phyloP scores from a whole-genome alignment of 1,284 basidiomycete species.

The Cutaneotrichosporon sp. region DNA sequence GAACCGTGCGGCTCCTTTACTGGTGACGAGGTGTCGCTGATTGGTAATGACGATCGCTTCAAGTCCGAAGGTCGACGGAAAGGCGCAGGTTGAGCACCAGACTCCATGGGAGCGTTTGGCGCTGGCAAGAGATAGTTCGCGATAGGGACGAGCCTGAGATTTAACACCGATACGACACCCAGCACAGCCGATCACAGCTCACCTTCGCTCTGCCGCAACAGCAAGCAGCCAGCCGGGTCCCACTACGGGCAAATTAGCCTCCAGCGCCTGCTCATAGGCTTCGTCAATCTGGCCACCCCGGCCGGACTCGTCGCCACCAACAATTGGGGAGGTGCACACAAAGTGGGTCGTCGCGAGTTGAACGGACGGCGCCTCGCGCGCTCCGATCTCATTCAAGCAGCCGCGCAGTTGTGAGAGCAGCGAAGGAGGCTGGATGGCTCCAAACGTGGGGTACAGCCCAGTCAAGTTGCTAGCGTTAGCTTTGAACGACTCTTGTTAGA shows the following conservation, averaged over 20 bases:
- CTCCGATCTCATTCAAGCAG: conserved; percentile 74
- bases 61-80: conserved; percentile 32
- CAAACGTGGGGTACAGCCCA: conserved; percentile 87
- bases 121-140: conserved; percentile 73
- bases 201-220: conserved; percentile 76
- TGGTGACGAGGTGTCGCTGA: conserved; percentile 23
- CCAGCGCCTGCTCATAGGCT: conserved; percentile 84
- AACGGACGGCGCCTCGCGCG: conserved; percentile 83
- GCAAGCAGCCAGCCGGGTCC: conserved; percentile 86
- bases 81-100: conserved; percentile 54
- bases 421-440: conserved; percentile 70
- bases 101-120: conserved; percentile 51
- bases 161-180: conserved; percentile 2
- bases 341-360: conserved; percentile 97
- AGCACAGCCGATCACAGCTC: conserved; percentile 32
- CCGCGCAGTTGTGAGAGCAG: conserved; percentile 71
- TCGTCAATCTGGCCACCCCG: conserved; percentile 52
- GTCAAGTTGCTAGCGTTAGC: conserved; percentile 64
- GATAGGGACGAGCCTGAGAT: conserved; percentile 73
- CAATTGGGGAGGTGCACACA: conserved; percentile 77
- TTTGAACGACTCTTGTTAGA: not conserved
- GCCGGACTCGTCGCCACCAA: conserved; percentile 55
- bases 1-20: conserved; percentile 22
- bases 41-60: conserved; percentile 34
- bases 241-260: conserved; percentile 83